These are phyloP conservation scores for Leptosphaerulina australis DNA, from an alignment of 2,329 filamentous ascomycete genomes.

Conservation along the genomic window DNA sequence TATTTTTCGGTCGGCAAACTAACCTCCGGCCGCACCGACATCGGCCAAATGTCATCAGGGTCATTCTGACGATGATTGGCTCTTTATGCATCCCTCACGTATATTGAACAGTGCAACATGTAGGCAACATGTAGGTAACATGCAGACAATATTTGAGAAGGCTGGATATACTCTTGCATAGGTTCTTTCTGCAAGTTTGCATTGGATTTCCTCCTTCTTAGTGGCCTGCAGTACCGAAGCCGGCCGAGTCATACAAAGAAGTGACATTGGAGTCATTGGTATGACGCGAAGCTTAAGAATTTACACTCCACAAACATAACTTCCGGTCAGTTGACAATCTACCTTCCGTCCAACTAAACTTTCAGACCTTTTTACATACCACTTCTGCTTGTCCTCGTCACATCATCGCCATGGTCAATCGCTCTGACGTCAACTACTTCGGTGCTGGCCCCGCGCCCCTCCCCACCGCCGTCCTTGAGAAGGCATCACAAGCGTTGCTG, in stretches of 20 bases:
- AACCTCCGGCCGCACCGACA: conserved; percentile 33
- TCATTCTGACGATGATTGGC: conserved; percentile 36
- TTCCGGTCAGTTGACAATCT: conserved; percentile 8
- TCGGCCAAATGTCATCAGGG: conserved; percentile 41
- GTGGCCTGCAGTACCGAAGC: conserved; percentile 25
- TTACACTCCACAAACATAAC: conserved; percentile 22
- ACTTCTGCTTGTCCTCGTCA: conserved; percentile 4
- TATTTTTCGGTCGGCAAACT: conserved; percentile 29
- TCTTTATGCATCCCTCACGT: no score
- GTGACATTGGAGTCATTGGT: conserved; percentile 35
- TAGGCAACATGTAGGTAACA: no score
- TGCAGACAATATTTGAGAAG: conserved; percentile 13
- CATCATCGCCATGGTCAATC: conserved; percentile 65
- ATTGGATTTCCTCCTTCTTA: conserved; percentile 7
- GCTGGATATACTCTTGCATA: conserved; percentile 6
- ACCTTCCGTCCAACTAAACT: conserved; percentile 9
- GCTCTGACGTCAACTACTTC: conserved; percentile 82
- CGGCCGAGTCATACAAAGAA: conserved; percentile 24
- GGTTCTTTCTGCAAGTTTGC: conserved; percentile 4
- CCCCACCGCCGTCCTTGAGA: conserved; percentile 79
- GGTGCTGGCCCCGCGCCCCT: conserved; percentile 89
- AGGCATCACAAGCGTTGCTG: conserved; percentile 75
- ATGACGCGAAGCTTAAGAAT: conserved; percentile 34
- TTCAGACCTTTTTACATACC: conserved; percentile 11
- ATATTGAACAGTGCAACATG: no score